Percentiles rank a stretch among this genome's conserved stretches.
These are phyloP conservation scores for Mucor lusitanicus DNA, from an alignment of 371 early-diverging fungal genomes.

Conservation along the genomic window DNA sequence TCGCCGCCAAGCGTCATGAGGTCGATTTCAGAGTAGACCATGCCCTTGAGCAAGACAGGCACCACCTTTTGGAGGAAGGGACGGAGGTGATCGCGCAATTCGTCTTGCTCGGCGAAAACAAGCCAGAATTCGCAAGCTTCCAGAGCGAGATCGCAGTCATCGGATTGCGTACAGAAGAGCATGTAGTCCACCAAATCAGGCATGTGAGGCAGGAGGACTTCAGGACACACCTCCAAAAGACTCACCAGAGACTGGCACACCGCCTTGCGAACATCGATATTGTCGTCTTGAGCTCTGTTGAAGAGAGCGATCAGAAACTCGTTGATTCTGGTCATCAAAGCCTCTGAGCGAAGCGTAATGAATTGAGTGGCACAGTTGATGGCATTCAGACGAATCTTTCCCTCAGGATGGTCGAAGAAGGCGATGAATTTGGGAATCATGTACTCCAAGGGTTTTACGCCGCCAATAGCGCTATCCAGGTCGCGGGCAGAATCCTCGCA, in stretches of 20 bases:
- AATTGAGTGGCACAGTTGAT: conserved; percentile 83
- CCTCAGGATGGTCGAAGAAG: conserved; percentile 75
- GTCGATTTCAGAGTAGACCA: conserved; percentile 95
- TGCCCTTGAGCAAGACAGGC: conserved; percentile 90
- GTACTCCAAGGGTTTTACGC: conserved; percentile 73
- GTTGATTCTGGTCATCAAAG: conserved; percentile 72
- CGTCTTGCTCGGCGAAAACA: conserved; percentile 91
- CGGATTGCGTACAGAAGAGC: conserved; percentile 86
- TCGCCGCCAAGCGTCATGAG: conserved; percentile 74
- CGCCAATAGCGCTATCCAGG: conserved; percentile 71
- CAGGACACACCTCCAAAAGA: conserved; percentile 82
- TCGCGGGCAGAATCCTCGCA: conserved; percentile 89
- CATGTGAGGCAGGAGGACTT: conserved; percentile 82
- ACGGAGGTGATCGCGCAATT: conserved; percentile 73
- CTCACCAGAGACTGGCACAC: conserved; percentile 94
- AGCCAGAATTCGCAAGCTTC: conserved; percentile 99
- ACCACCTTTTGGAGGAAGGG: conserved; percentile 81
- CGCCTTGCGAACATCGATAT: conserved; percentile 79
- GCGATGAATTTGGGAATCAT: conserved; percentile 88
- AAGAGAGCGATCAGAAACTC: conserved; percentile 81
- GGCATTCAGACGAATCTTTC: conserved; percentile 75
- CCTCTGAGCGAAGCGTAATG: conserved; percentile 67
- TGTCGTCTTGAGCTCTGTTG: conserved; percentile 76
- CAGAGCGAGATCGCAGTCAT: conserved; percentile 82
- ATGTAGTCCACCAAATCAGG: conserved; percentile 88